These are phyloP conservation scores for Mortierella sp. DNA, from an alignment of 371 early-diverging fungal species.

Conservation along the genomic window DNA sequence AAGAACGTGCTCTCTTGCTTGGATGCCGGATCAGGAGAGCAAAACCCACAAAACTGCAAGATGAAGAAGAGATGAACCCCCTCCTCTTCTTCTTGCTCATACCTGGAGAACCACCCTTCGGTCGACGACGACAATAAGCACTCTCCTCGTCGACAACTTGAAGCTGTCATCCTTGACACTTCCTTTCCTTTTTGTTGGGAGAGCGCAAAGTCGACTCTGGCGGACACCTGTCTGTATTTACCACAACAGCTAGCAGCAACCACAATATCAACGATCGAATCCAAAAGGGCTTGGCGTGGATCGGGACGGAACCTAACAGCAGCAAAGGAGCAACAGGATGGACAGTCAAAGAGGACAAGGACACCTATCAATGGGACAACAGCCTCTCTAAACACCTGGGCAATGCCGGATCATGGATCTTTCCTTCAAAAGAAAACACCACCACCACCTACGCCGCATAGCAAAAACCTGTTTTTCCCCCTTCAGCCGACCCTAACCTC, in stretches of 20 bases:
- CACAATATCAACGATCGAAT: neutral
- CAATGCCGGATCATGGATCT: neutral
- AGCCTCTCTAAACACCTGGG: neutral
- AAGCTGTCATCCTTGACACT: too few relatives aligned
- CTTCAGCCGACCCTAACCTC: neutral
- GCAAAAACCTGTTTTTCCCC: neutral
- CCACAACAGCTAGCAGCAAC: neutral
- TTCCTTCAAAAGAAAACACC: neutral
- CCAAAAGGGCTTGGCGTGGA: neutral
- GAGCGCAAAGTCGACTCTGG: too few relatives aligned
- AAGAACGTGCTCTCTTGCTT: neutral
- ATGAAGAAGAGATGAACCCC: neutral
- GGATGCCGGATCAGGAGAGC: slow-evolving; percentile 1
- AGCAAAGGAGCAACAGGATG: neutral
- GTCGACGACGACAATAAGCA: neutral
- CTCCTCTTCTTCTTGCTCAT: neutral
- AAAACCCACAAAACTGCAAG: neutral
- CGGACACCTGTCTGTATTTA: neutral
- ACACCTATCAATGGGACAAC: neutral
- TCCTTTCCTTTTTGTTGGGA: too few relatives aligned
- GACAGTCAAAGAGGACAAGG: neutral
- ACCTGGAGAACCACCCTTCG: neutral
- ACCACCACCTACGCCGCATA: too few relatives aligned
- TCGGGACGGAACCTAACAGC: slow-evolving; percentile 2
- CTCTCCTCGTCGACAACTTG: too few relatives aligned